These are phyloP conservation scores for Ustilago crameri DNA, from an alignment of 1,284 basidiomycete species.

Conservation along the genomic window DNA sequence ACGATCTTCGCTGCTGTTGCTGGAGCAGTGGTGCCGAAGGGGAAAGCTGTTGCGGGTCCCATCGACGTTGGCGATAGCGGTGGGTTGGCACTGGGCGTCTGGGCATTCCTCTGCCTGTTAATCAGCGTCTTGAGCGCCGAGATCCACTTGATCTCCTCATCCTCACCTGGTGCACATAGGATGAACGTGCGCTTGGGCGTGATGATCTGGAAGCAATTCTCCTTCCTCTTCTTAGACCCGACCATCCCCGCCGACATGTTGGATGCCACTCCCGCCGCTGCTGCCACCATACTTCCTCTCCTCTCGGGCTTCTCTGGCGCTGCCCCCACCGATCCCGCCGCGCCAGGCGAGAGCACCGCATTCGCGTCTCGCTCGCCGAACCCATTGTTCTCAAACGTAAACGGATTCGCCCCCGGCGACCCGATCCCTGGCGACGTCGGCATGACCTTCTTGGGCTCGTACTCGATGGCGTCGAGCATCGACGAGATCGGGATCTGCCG, in stretches of 20 bases:
- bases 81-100: slow-evolving; percentile 22
- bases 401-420: slow-evolving; percentile 38
- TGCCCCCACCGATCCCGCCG: slow-evolving; percentile 2
- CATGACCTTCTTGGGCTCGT: slow-evolving; percentile 68
- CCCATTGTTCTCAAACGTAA: slow-evolving; percentile 17
- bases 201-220: slow-evolving; percentile 91
- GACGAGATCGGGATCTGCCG: slow-evolving; percentile 84
- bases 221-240: slow-evolving; percentile 59
- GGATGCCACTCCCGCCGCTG: slow-evolving; percentile 44
- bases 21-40: slow-evolving; percentile 16
- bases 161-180: slow-evolving; percentile 93
- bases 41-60: slow-evolving; percentile 15
- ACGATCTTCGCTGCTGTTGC: slow-evolving; percentile 1
- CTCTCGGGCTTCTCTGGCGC: slow-evolving; percentile 36
- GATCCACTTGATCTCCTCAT: slow-evolving; percentile 98
- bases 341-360: slow-evolving; percentile 13
- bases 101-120: slow-evolving; percentile 65
- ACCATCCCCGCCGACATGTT: slow-evolving; percentile 46
- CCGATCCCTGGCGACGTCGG: slow-evolving; percentile 52
- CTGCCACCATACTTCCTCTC: slow-evolving; percentile 43
- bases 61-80: slow-evolving; percentile 33
- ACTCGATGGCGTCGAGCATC: slow-evolving; percentile 93
- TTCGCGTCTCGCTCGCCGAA: slow-evolving; percentile 13
- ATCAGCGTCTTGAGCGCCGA: slow-evolving; percentile 91
- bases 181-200: slow-evolving; percentile 90